Evolutionary conservation across 257 asterid species (phyloP).

Genomic region (Euphrasia confusa): DNA sequence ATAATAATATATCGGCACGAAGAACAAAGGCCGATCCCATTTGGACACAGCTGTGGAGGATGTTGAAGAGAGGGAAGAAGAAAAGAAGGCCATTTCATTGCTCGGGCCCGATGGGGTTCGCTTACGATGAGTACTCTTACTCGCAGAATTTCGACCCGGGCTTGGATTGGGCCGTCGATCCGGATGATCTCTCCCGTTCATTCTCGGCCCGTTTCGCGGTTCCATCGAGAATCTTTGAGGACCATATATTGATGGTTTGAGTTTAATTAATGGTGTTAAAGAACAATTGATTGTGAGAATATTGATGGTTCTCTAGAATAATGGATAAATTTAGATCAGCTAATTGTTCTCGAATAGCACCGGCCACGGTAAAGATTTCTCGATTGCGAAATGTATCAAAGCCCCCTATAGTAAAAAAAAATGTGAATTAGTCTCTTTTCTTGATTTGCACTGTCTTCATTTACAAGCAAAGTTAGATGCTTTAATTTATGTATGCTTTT

Average conservation of each 20-base stretch:
- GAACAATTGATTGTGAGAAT: background rate
- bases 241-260: slow-evolving; percentile 28
- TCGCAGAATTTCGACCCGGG: slow-evolving; percentile 69
- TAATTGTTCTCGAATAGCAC: no score
- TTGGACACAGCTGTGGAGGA: slow-evolving; percentile 66
- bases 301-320: no score
- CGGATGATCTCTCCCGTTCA: slow-evolving; percentile 53
- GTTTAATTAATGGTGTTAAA: background rate
- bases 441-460: slow-evolving; percentile 12
- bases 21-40: slow-evolving; percentile 30
- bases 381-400: no score
- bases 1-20: background rate
- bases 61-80: slow-evolving; percentile 59
- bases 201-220: slow-evolving; percentile 73
- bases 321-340: no score
- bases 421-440: no score
- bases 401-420: no score
- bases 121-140: slow-evolving; percentile 61
- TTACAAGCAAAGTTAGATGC: slow-evolving; percentile 29
- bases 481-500: slow-evolving; percentile 4
- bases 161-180: slow-evolving; percentile 28
- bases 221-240: slow-evolving; percentile 53
- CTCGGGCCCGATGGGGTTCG: slow-evolving; percentile 47
- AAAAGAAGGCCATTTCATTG: slow-evolving; percentile 28
- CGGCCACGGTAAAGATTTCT: no score